Percentiles rank a stretch among this genome's conserved stretches.
phyloP scores from a whole-genome alignment of 495 filamentous ascomycete genomes.

The Patellaria atrata region DNA sequence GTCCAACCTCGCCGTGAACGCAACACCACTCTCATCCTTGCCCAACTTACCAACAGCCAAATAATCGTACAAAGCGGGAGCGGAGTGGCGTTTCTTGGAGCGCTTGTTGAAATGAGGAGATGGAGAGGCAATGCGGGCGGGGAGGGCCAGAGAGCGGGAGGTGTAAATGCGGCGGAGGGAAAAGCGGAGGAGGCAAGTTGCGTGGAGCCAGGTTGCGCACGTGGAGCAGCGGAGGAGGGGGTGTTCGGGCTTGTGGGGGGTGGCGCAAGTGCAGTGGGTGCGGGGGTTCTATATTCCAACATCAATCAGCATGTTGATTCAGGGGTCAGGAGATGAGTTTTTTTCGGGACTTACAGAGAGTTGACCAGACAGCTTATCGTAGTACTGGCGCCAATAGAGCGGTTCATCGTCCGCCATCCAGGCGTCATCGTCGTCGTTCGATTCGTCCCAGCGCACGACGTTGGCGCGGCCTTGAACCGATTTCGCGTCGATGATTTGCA shows the following conservation, averaged over 20 bases:
- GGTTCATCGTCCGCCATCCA: slow-evolving; percentile 4
- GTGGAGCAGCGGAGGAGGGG: slow-evolving; percentile 42
- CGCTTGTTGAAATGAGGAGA: not conserved
- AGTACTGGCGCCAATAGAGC: slow-evolving; percentile 55
- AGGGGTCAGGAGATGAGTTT: slow-evolving; percentile 3
- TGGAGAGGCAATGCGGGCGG: not conserved
- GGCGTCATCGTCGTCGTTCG: slow-evolving; percentile 5
- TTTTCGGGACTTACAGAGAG: not conserved
- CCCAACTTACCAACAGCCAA: not conserved
- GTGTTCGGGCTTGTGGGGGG: slow-evolving; percentile 49
- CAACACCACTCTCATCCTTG: slow-evolving; percentile 2
- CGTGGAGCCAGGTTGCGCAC: slow-evolving; percentile 52
- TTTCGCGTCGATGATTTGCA: slow-evolving; percentile 43
- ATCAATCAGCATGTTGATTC: slow-evolving; percentile 2
- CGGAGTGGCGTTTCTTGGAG: not conserved
- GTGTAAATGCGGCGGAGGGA: slow-evolving; percentile 34
- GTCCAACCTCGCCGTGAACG: not conserved
- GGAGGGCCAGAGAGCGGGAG: not conserved
- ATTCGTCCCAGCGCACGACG: slow-evolving; percentile 28
- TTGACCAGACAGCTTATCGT: slow-evolving; percentile 28
- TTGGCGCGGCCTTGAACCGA: slow-evolving; percentile 30
- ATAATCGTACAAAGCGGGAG: not conserved
- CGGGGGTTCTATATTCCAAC: slow-evolving; percentile 33
- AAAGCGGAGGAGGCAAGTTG: slow-evolving; percentile 42
- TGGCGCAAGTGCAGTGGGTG: slow-evolving; percentile 45